A percentile compares a stretch with the other conserved stretches of the same genome.
phyloP scores from a whole-genome alignment of 2,329 filamentous ascomycete species.

The Xylariales sp. region DNA sequence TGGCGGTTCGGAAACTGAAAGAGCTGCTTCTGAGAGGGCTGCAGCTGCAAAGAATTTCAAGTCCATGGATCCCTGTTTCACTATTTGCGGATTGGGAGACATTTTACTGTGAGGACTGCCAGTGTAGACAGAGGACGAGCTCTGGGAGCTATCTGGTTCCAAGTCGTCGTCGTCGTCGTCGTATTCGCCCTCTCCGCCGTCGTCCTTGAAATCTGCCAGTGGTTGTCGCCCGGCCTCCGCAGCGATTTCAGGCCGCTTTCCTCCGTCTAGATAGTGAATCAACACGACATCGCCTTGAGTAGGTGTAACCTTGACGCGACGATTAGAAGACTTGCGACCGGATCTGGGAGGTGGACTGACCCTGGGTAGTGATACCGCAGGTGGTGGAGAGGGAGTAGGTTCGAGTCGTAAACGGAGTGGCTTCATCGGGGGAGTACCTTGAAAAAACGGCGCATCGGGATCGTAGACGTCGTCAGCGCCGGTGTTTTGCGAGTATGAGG shows the following conservation, averaged over 20 bases:
- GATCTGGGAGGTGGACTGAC: constrained; percentile 34
- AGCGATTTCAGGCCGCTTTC: constrained; percentile 62
- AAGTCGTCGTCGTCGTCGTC: constrained; percentile 38
- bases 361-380: constrained; percentile 37
- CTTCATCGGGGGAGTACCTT: constrained; percentile 34
- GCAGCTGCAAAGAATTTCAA: constrained; percentile 8
- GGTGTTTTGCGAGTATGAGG: constrained; percentile 23
- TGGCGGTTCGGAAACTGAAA: constrained; percentile 7
- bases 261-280: constrained; percentile 58
- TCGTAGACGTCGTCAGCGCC: constrained; percentile 36
- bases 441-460: constrained; percentile 40
- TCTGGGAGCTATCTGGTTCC: constrained; percentile 8
- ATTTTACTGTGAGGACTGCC: constrained; percentile 24
- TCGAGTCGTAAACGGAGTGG: constrained; percentile 38
- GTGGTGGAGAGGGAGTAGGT: constrained; percentile 48
- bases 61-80: constrained; percentile 12
- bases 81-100: constrained; percentile 19
- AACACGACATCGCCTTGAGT: constrained; percentile 64
- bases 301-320: constrained; percentile 48
- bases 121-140: constrained; percentile 7
- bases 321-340: constrained; percentile 44
- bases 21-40: constrained; percentile 2
- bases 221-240: constrained; percentile 48
- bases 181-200: constrained; percentile 13
- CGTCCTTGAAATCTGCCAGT: constrained; percentile 30